phyloP scores from a whole-genome alignment of 78 protist species.

The Speleostelium caveatum region DNA sequence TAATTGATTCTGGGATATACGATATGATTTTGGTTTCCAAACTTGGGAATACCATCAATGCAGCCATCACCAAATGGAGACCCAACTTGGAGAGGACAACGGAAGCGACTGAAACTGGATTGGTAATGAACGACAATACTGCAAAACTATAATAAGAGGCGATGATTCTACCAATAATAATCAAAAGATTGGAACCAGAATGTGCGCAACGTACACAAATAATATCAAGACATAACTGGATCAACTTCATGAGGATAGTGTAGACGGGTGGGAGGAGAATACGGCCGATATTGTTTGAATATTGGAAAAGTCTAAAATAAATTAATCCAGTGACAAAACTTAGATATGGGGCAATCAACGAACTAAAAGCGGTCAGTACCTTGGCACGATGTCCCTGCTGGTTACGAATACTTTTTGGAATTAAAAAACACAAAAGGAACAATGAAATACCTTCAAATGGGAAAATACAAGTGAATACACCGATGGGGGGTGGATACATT shows the following conservation, averaged over 20 bases:
- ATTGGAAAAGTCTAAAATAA: conserved; percentile 75
- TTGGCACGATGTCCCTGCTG: conserved; percentile 13
- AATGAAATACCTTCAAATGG: conserved; percentile 70
- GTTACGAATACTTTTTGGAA: conserved; percentile 29
- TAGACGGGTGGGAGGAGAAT: conserved; percentile 65
- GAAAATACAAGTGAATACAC: conserved; percentile 71
- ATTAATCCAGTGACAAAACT: conserved; percentile 72
- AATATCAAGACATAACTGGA: conserved; percentile 73
- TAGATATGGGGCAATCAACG: conserved; percentile 55
- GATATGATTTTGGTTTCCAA: conserved; percentile 6
- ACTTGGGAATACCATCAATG: conserved; percentile 40
- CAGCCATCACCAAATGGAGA: conserved; percentile 49
- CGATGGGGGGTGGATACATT: conserved; percentile 73
- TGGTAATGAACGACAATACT: conserved; percentile 26
- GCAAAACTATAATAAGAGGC: conserved; percentile 70
- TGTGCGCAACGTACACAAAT: conserved; percentile 78
- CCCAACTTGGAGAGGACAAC: conserved; percentile 54
- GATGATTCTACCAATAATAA: conserved; percentile 55
- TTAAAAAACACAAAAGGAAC: conserved; percentile 26
- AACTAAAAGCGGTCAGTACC: conserved; percentile 52
- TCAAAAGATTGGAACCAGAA: conserved; percentile 58
- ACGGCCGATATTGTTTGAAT: conserved; percentile 52
- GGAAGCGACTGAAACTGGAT: conserved; percentile 54
- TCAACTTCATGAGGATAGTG: conserved; percentile 54
- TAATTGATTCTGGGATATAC: conserved; percentile 7